These are phyloP conservation scores for Populus nigra DNA, from an alignment of 345 rosid genomes.

Conservation along the genomic window DNA sequence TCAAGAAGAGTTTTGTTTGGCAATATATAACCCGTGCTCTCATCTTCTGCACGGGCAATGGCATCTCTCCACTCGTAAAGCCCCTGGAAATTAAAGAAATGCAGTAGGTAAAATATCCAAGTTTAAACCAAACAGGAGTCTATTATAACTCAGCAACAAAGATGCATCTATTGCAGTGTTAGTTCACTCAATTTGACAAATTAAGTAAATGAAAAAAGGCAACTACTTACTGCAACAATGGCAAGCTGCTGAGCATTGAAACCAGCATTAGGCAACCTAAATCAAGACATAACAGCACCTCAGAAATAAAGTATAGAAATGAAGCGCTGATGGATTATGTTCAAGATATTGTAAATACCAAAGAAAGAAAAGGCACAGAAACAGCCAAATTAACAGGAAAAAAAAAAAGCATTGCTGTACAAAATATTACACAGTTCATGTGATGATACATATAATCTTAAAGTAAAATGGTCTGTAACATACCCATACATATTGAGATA, in stretches of 20 bases:
- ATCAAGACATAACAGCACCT: background rate
- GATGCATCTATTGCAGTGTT: background rate
- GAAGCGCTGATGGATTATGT: background rate
- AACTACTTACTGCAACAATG: conserved; percentile 64
- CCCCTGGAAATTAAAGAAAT: conserved; percentile 48
- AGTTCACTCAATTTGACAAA: background rate
- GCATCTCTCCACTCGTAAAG: conserved; percentile 83
- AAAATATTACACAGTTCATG: background rate
- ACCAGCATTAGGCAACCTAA: conserved; percentile 62
- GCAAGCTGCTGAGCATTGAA: conserved; percentile 80
- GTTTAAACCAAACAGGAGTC: background rate
- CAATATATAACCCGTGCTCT: conserved; percentile 85
- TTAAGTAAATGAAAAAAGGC: background rate
- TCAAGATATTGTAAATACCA: background rate
- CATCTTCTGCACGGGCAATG: conserved; percentile 81
- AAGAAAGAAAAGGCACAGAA: background rate
- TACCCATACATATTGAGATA: conserved; percentile 79
- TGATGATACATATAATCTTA: background rate
- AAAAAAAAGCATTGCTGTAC: background rate
- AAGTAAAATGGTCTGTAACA: conserved; percentile 22
- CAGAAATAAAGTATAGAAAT: background rate
- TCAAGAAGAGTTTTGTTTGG: conserved; percentile 85
- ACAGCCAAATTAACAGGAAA: background rate
- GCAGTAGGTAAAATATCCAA: background rate
- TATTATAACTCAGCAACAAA: background rate